phyloP scores from a whole-genome alignment of 2,329 filamentous ascomycete species.

The Neofusicoccum sp. region DNA sequence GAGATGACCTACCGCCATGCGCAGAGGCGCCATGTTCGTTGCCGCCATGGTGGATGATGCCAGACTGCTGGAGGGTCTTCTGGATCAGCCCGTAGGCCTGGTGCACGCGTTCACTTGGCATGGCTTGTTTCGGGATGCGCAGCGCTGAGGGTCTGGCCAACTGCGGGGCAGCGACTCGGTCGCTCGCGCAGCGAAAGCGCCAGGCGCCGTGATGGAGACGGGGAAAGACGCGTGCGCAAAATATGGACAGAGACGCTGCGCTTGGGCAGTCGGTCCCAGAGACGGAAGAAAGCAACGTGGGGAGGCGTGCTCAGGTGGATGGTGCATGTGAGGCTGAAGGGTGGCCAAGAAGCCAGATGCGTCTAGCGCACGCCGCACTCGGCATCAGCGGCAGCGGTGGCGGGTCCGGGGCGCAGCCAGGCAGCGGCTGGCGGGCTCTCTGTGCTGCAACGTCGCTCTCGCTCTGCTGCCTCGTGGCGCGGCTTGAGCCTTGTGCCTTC shows the following conservation, averaged over 20 bases:
- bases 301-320: conserved; percentile 1
- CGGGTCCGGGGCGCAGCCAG: background rate
- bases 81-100: conserved; percentile 9
- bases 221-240: background rate
- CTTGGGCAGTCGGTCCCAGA: background rate
- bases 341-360: background rate
- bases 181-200: background rate
- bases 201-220: background rate
- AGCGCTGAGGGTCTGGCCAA: background rate
- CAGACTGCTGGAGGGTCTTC: conserved; percentile 10
- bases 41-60: background rate
- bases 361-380: background rate
- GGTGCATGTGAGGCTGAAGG: conserved; percentile 11
- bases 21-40: background rate
- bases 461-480: background rate
- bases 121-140: background rate
- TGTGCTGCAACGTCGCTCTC: background rate
- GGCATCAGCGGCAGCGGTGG: background rate
- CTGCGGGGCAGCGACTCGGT: background rate
- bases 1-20: background rate
- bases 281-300: background rate
- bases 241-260: too few species aligned
- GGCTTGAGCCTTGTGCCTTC: too few species aligned
- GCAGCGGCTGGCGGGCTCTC: background rate
- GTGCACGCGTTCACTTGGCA: conserved; percentile 10